Conservation (phyloP, 2,329 filamentous ascomycete species). For the Gremmenia infestans region DNA sequence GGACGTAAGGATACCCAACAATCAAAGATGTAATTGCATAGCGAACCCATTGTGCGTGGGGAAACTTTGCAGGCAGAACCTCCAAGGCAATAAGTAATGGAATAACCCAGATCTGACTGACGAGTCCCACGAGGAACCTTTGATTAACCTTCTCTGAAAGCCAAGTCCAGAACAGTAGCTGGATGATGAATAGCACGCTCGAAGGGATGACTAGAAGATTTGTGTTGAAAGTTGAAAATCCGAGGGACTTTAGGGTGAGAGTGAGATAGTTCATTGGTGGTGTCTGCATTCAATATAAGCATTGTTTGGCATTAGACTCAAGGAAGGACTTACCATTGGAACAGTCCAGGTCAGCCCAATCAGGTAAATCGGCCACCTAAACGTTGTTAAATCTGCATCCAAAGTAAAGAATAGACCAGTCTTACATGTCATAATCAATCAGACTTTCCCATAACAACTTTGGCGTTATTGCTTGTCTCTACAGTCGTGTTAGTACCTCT, state of each 20-base stretch:
- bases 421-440: conserved; percentile 48
- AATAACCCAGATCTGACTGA: conserved; percentile 35
- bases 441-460: conserved; percentile 34
- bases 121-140: conserved; percentile 31
- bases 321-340: conserved; percentile 23
- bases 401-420: neutral
- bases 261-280: conserved; percentile 47
- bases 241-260: conserved; percentile 38
- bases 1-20: conserved; percentile 20
- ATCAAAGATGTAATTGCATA: conserved; percentile 31
- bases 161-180: conserved; percentile 40
- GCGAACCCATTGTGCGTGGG: conserved; percentile 15
- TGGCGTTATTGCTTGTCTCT: conserved; percentile 44
- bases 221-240: conserved; percentile 34
- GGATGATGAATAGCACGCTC: conserved; percentile 39
- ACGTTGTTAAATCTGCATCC: neutral
- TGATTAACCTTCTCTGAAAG: conserved; percentile 38
- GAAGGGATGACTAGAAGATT: conserved; percentile 40
- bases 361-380: conserved; percentile 39
- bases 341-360: conserved; percentile 44
- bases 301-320: neutral
- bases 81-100: conserved; percentile 33
- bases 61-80: conserved; percentile 14
- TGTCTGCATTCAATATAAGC: conserved; percentile 25
- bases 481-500: neutral